Evolutionary conservation across 2,329 filamentous ascomycete genomes (phyloP), one percentile per base, ranked within the genome.

Genomic region (Ascosphaera aggregata): DNA sequence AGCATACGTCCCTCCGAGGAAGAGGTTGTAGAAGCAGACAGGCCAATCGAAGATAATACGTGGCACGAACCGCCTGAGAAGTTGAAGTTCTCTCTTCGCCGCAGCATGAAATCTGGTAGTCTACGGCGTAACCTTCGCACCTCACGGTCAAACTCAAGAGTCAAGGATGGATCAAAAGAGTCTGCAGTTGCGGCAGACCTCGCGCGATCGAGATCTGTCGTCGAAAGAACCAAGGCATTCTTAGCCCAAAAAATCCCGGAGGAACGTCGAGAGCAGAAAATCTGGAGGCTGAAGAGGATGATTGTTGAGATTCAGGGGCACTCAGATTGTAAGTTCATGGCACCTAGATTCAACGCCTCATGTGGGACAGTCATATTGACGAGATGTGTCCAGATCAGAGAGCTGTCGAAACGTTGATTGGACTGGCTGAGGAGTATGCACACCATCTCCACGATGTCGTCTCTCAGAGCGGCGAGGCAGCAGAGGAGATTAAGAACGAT

Each of bases 281-380:
- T 94, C 49, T 93, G 75, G 70, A 80, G 89, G 30, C 61, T 98
- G 47, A 98, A 86, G 73, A 95, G 95, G 72, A 92, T 95, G 79
- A 64, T 98, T 31, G 74, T 94, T 36, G 89, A 98, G 60, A 84
- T 92, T 49, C 89, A 98, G 61, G 80, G 86, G 41, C 89, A 95
- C 53, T 72, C 80, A 42, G 86, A 98, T 51, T 98, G 70, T 73
- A 58, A 55, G 67, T 60, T 11, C 15, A 20, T 11, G 3, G n/a
- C 9, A 20, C 15, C 1, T 36, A 17, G 16, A 31, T 15, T 15
- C 20, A 19, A 32, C 16, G 30, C 32, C 2, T 9, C 9, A 17
- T 9, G 15, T 13, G 18, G 3, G 5, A 31, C 27, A 9, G 15
- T 8, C 3, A 16, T 18, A n/a, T 41, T 45, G 40, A 45, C 36